phyloP scores from a whole-genome alignment of 2,329 filamentous ascomycete species.

The Orbilia blumenaviensis region DNA sequence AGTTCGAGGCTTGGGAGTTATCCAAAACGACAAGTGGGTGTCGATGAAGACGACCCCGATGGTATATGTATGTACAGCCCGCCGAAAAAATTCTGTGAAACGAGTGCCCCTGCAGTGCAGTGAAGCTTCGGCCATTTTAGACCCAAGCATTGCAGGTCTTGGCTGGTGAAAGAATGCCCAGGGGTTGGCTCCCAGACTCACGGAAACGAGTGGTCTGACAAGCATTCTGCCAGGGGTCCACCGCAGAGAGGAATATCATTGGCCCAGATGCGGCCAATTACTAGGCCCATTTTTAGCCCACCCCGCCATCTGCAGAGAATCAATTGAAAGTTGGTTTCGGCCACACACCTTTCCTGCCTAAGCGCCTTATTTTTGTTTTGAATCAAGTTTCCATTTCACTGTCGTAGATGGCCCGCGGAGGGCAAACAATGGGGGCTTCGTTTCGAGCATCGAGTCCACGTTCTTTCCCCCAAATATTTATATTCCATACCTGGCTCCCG shows the following conservation, averaged over 20 bases:
- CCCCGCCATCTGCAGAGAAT: slow-evolving; percentile 17
- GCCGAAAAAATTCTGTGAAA: neutral
- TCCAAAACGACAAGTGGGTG: neutral
- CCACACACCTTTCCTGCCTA: slow-evolving; percentile 31
- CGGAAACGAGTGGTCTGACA: slow-evolving; percentile 38
- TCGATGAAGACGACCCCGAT: neutral
- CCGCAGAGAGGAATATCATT: slow-evolving; percentile 1
- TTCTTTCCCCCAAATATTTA: slow-evolving; percentile 21
- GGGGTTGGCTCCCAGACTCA: slow-evolving; percentile 14
- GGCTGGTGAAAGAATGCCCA: slow-evolving; percentile 9
- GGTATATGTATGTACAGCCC: neutral
- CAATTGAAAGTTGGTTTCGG: slow-evolving; percentile 22
- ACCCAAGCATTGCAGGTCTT: neutral
- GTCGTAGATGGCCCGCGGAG: slow-evolving; percentile 4
- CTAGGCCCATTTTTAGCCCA: slow-evolving; percentile 8
- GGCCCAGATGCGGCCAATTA: slow-evolving; percentile 10
- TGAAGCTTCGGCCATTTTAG: neutral
- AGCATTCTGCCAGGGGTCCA: slow-evolving; percentile 16
- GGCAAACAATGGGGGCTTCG: slow-evolving; percentile 11
- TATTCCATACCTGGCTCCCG: slow-evolving; percentile 17
- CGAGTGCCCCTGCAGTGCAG: slow-evolving; percentile 9
- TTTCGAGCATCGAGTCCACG: slow-evolving; percentile 3
- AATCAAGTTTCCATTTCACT: slow-evolving; percentile 8
- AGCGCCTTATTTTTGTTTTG: slow-evolving; percentile 32
- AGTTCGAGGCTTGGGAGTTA: slow-evolving; percentile 2